A percentile compares a stretch with the other conserved stretches of the same genome.
phyloP scores from a whole-genome alignment of 805 yeast genomes.

The Lachancea thermotolerans region DNA sequence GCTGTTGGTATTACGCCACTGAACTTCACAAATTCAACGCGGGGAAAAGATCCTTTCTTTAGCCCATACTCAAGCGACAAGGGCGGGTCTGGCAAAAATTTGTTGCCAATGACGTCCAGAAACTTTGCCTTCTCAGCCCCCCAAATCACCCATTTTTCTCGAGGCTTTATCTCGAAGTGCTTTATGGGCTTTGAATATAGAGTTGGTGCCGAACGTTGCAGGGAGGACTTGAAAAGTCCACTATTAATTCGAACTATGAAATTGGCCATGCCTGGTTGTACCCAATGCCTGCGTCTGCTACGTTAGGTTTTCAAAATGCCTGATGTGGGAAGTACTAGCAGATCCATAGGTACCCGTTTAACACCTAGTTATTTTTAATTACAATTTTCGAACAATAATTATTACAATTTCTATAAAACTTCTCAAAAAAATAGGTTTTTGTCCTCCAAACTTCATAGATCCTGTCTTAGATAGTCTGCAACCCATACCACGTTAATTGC shows the following conservation, averaged over 20 bases:
- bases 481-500: conserved; percentile 7
- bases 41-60: conserved; percentile 9
- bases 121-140: conserved; percentile 27
- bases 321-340: too few species aligned
- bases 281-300: too few species aligned
- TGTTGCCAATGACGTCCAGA: conserved; percentile 22
- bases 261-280: not conserved
- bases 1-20: conserved; percentile 47
- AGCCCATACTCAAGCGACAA: conserved; percentile 16
- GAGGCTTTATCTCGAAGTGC: conserved; percentile 21
- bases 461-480: not conserved
- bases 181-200: conserved; percentile 20
- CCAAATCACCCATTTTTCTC: conserved; percentile 39
- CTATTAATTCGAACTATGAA: conserved; percentile 18
- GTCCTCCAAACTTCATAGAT: not conserved
- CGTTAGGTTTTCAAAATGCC: too few species aligned
- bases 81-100: conserved; percentile 25
- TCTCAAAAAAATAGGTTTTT: too few species aligned
- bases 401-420: too few species aligned
- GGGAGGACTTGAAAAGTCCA: conserved; percentile 35
- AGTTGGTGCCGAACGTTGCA: conserved; percentile 30
- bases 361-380: too few species aligned
- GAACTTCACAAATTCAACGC: conserved; percentile 36
- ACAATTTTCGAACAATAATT: too few species aligned
- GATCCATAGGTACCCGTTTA: too few species aligned